phyloP scores from a whole-genome alignment of 495 filamentous ascomycete species.

The Copromyces sp. region DNA sequence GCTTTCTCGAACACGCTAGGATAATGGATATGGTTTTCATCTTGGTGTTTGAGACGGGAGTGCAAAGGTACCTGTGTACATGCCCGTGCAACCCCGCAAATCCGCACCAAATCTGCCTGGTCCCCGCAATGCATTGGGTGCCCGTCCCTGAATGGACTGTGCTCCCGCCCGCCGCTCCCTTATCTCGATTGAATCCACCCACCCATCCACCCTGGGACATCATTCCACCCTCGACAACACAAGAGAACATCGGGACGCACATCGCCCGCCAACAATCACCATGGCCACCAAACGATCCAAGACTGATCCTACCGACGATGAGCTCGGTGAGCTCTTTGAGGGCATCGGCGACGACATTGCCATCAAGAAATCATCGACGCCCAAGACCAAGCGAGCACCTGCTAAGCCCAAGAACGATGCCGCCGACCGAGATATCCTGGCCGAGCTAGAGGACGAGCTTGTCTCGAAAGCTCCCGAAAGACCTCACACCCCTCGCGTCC shows the following conservation, averaged over 20 bases:
- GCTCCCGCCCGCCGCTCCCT: neutral
- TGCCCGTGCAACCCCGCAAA: neutral
- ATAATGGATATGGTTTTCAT: neutral
- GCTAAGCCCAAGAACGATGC: conserved; percentile 38
- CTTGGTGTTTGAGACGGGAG: too few species aligned
- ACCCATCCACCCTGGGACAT: neutral
- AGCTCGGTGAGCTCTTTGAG: conserved; percentile 75
- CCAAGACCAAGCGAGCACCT: conserved; percentile 26
- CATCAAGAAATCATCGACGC: conserved; percentile 37
- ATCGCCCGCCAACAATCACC: conserved; percentile 4
- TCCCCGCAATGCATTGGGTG: neutral
- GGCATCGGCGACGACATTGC: conserved; percentile 47
- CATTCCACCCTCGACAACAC: neutral
- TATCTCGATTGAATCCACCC: neutral
- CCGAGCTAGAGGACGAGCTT: conserved; percentile 71
- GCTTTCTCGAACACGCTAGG: neutral
- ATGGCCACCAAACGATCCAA: conserved; percentile 36
- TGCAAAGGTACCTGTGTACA: neutral
- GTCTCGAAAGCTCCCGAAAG: conserved; percentile 56
- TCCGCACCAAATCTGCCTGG: neutral
- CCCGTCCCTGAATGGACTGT: neutral
- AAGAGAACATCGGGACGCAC: neutral
- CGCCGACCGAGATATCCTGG: conserved; percentile 60
- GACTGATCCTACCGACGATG: conserved; percentile 59
- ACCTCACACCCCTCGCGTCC: conserved; percentile 73